These are phyloP conservation scores for Trypanosoma brucei DNA, from an alignment of 208 protist genomes.

Conservation along the genomic window DNA sequence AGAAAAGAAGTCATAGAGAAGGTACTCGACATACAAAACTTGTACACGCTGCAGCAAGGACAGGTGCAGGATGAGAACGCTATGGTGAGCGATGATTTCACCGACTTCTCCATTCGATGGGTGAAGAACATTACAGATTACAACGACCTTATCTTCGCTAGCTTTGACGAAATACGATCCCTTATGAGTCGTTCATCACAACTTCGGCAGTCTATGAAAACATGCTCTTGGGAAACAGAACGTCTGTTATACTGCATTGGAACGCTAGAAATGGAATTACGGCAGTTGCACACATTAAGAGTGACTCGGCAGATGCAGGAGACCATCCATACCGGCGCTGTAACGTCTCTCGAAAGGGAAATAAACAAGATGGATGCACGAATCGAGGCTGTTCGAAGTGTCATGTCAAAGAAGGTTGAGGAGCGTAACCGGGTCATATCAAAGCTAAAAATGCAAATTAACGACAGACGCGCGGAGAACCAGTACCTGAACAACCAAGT, in stretches of 20 bases:
- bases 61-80: conserved; percentile 91
- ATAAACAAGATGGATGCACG: conserved; percentile 66
- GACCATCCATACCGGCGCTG: conserved; percentile 77
- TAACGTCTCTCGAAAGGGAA: conserved; percentile 53
- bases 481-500: conserved; percentile 37
- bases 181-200: conserved; percentile 79
- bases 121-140: conserved; percentile 55
- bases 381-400: conserved; percentile 61
- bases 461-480: conserved; percentile 77
- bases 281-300: conserved; percentile 90
- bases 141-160: conserved; percentile 80
- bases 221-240: conserved; percentile 66
- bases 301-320: conserved; percentile 94
- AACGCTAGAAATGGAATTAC: conserved; percentile 84
- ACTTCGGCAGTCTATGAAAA: conserved; percentile 74
- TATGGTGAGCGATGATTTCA: conserved; percentile 77
- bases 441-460: conserved; percentile 61
- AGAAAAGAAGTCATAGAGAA: conserved; percentile 25
- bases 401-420: conserved; percentile 74
- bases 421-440: conserved; percentile 52
- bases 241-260: conserved; percentile 69
- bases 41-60: conserved; percentile 86
- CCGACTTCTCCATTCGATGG: conserved; percentile 71
- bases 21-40: conserved; percentile 58
- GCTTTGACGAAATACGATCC: conserved; percentile 64